phyloP scores from a whole-genome alignment of 2,329 filamentous ascomycete species.

The Akanthomyces muscarius region DNA sequence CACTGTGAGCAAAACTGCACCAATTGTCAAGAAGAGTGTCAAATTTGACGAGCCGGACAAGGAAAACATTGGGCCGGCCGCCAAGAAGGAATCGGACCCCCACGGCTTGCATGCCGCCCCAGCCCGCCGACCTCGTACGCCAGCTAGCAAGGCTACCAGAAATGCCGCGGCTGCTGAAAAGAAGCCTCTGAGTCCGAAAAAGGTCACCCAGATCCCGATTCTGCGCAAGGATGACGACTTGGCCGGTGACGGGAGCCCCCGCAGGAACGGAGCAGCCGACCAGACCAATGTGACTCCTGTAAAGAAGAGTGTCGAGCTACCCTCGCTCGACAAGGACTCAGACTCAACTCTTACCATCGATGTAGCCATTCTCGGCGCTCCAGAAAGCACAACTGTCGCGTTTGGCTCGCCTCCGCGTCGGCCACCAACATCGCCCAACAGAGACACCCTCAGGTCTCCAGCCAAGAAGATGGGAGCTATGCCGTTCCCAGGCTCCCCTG shows the following conservation, averaged over 20 bases:
- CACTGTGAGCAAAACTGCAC: slow-evolving; percentile 21
- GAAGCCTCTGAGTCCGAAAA: slow-evolving; percentile 60
- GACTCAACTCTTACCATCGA: slow-evolving; percentile 29
- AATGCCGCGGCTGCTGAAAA: slow-evolving; percentile 36
- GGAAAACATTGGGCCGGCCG: slow-evolving; percentile 52
- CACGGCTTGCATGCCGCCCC: slow-evolving; percentile 38
- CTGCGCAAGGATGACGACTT: slow-evolving; percentile 38
- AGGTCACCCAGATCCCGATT: slow-evolving; percentile 54
- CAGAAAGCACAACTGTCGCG: slow-evolving; percentile 35
- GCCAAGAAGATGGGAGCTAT: slow-evolving; percentile 41
- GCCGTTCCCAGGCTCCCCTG: slow-evolving; percentile 31
- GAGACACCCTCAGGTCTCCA: slow-evolving; percentile 53
- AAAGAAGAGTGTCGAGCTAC: slow-evolving; percentile 27
- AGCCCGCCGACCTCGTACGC: slow-evolving; percentile 38
- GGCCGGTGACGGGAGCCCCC: slow-evolving; percentile 59
- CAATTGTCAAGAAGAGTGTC: slow-evolving; percentile 52
- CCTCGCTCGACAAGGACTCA: slow-evolving; percentile 14
- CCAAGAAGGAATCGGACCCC: slow-evolving; percentile 34
- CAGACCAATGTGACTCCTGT: slow-evolving; percentile 38
- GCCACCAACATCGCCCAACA: slow-evolving; percentile 48
- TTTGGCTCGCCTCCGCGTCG: slow-evolving; percentile 56
- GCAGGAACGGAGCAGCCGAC: slow-evolving; percentile 33
- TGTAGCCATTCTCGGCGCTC: slow-evolving; percentile 28
- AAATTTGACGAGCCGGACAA: slow-evolving; percentile 63
- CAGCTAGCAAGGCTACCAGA: slow-evolving; percentile 33